Evolutionary conservation across 2,329 filamentous ascomycete species (phyloP).

Genomic region (Ilyonectria robusta): DNA sequence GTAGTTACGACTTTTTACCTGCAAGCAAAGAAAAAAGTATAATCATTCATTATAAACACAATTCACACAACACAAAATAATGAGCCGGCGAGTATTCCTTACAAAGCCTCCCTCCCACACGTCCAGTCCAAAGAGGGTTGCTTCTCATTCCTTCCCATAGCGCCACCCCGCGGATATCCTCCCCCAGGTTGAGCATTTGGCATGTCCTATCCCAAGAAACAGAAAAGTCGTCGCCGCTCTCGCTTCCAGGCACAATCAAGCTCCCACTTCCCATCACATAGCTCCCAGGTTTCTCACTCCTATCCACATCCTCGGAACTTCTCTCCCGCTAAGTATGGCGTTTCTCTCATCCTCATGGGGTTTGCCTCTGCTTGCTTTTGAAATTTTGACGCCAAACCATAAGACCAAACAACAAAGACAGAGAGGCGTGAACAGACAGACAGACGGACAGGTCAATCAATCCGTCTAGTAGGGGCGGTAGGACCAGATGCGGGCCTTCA

Average conservation of each 20-base stretch:
- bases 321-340: neutral
- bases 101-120: conserved; percentile 40
- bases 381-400: conserved; percentile 29
- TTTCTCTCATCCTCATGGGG: conserved; percentile 10
- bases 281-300: conserved; percentile 11
- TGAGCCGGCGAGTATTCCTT: conserved; percentile 41
- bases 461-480: conserved; percentile 67
- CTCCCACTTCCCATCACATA: conserved; percentile 22
- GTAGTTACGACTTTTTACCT: neutral
- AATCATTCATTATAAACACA: conserved; percentile 49
- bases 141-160: conserved; percentile 44
- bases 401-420: conserved; percentile 27
- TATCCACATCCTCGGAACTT: conserved; percentile 4
- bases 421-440: conserved; percentile 26
- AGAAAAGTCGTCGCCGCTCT: conserved; percentile 37
- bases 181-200: conserved; percentile 32
- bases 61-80: conserved; percentile 40
- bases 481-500: conserved; percentile 98
- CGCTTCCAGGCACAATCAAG: conserved; percentile 32
- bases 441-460: conserved; percentile 1
- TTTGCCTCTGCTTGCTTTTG: conserved; percentile 31
- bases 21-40: conserved; percentile 34
- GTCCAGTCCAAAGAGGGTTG: conserved; percentile 45
- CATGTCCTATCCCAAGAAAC: conserved; percentile 43
- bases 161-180: conserved; percentile 36